These are phyloP conservation scores for Pyrus hybrid DNA, from an alignment of 331 rosid genomes.

Conservation along the genomic window DNA sequence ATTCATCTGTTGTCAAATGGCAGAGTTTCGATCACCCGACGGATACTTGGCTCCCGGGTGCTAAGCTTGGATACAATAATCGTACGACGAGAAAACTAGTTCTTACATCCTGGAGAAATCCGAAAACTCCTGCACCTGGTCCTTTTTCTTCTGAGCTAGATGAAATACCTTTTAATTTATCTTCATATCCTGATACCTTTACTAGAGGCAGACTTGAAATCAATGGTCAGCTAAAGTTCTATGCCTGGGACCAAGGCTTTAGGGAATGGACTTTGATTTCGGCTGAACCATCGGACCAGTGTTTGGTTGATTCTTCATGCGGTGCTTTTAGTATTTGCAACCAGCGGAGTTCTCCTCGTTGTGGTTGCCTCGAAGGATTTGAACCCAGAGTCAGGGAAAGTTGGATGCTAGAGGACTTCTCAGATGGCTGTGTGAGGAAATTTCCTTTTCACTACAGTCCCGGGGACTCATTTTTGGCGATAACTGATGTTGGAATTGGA, in stretches of 20 bases:
- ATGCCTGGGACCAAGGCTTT: background rate
- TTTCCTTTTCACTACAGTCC: background rate
- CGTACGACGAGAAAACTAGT: background rate
- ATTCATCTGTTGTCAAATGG: constrained; percentile 5
- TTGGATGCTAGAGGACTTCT: background rate
- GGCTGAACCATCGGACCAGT: background rate
- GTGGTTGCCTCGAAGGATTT: constrained; percentile 24
- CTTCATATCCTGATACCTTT: background rate
- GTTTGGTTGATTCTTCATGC: background rate
- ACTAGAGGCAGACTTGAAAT: constrained; percentile 11
- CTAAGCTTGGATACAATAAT: background rate
- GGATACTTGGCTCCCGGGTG: constrained; percentile 27
- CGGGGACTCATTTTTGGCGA: background rate
- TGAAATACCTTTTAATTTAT: background rate
- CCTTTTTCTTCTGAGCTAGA: background rate
- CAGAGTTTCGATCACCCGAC: constrained; percentile 30
- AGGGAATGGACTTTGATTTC: background rate
- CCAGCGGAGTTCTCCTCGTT: background rate
- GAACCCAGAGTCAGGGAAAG: background rate
- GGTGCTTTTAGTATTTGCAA: constrained; percentile 13
- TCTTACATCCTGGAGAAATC: constrained; percentile 9
- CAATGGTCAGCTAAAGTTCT: constrained; percentile 13
- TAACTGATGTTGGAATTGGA: background rate
- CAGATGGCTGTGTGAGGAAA: constrained; percentile 16
- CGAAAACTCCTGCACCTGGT: constrained; percentile 9